Conservation (phyloP, 2,329 filamentous ascomycete genomes). For the Sporothrix variecibatus region DNA sequence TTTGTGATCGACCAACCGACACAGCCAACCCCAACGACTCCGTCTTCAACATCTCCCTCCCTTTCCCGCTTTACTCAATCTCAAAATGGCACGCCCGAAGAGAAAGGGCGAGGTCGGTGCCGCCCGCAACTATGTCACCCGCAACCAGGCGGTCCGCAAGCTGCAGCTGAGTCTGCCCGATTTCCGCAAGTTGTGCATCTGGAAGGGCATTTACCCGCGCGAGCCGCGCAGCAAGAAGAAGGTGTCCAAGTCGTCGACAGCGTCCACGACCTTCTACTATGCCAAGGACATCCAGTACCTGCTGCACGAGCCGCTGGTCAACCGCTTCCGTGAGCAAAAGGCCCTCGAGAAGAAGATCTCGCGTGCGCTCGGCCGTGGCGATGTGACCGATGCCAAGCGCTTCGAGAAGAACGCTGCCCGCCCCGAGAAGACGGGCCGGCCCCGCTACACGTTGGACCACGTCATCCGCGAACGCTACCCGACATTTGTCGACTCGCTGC, state of each 20-base stretch:
- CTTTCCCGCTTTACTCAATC: neutral
- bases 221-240: conserved; percentile 98
- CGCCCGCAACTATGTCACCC: conserved; percentile 97
- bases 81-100: conserved; percentile 73
- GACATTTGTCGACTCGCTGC: conserved; percentile 89
- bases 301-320: conserved; percentile 89
- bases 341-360: conserved; percentile 96
- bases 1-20: neutral
- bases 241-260: conserved; percentile 85
- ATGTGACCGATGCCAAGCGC: conserved; percentile 83
- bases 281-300: conserved; percentile 98
- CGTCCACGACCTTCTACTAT: conserved; percentile 88
- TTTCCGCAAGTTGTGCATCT: conserved; percentile 97
- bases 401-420: conserved; percentile 83
- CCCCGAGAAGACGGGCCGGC: conserved; percentile 87
- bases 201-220: conserved; percentile 98
- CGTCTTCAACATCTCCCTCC: neutral
- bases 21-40: neutral
- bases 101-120: conserved; percentile 91
- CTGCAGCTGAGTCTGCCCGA: conserved; percentile 96
- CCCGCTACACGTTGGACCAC: conserved; percentile 89
- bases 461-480: conserved; percentile 98
- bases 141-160: conserved; percentile 96
- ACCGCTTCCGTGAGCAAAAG: conserved; percentile 97
- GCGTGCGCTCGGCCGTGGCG: conserved; percentile 84